Conservation (phyloP, 1,139 yeast genomes). For the Scheffersomyces titani region DNA sequence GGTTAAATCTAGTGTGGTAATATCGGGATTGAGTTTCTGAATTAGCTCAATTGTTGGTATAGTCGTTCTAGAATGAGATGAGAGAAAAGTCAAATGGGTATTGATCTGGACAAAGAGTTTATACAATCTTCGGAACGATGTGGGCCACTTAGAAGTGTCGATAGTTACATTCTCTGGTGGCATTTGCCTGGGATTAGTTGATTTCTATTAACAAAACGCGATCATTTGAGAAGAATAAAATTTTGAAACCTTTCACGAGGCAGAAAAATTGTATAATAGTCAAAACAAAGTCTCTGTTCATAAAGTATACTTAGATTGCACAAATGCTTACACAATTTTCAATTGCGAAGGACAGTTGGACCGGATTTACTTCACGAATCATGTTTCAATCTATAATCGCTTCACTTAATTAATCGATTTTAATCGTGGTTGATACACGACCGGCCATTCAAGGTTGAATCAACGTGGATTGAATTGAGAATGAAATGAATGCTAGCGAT, state of each 20-base stretch:
- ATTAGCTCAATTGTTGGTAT: constrained; percentile 41
- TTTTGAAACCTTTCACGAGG: not conserved
- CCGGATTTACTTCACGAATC: too few species aligned
- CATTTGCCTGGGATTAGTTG: not conserved
- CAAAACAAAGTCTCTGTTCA: not conserved
- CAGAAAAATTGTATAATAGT: not conserved
- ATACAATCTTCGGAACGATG: constrained; percentile 8
- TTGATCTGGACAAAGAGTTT: constrained; percentile 33
- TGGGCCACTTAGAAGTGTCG: constrained; percentile 3
- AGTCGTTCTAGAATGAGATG: constrained; percentile 44
- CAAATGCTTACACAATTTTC: too few species aligned
- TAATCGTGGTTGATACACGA: too few species aligned
- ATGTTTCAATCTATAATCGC: too few species aligned
- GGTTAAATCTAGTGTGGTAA: constrained; percentile 58
- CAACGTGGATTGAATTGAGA: too few species aligned
- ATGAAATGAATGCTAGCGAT: too few species aligned
- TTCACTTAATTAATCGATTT: too few species aligned
- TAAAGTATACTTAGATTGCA: too few species aligned
- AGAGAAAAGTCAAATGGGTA: constrained; percentile 44
- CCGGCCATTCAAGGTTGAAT: too few species aligned
- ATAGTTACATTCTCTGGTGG: not conserved
- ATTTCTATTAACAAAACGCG: not conserved
- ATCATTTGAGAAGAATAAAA: not conserved
- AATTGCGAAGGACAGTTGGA: too few species aligned
- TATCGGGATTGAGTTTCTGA: constrained; percentile 29